Evolutionary conservation across 495 filamentous ascomycete genomes (phyloP).

Genomic region (Penicillium lividum): DNA sequence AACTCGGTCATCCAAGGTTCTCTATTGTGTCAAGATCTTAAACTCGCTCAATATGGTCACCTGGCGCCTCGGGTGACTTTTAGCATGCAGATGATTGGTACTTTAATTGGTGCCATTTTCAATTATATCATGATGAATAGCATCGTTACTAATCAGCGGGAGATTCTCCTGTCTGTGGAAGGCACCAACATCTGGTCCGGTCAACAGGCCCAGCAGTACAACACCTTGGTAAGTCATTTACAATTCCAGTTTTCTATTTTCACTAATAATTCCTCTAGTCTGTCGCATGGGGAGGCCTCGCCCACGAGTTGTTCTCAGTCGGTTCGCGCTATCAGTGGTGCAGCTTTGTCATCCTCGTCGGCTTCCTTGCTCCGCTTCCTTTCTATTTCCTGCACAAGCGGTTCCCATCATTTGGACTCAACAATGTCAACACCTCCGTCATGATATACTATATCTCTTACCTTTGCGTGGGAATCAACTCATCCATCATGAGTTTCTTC

Average conservation of each 20-base stretch:
- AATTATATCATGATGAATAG: conserved; percentile 10
- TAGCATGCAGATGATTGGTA: conserved; percentile 6
- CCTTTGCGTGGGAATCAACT: conserved; percentile 6
- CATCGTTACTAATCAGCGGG: conserved; percentile 5
- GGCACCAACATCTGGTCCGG: conserved; percentile 9
- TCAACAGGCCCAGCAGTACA: conserved; percentile 9
- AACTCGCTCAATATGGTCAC: conserved; percentile 8
- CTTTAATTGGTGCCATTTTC: conserved; percentile 8
- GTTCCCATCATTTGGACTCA: neutral
- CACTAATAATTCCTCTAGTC: neutral
- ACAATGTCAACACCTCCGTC: neutral
- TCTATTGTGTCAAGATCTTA: conserved; percentile 1
- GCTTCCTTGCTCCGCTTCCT: neutral
- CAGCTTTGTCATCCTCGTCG: neutral
- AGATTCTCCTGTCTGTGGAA: conserved; percentile 5
- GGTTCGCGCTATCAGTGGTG: conserved; percentile 5
- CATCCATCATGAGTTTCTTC: conserved; percentile 6
- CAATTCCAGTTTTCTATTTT: neutral
- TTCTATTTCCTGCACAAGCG: conserved; percentile 7
- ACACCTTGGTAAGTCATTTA: conserved; percentile 3
- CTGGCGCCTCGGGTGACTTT: conserved; percentile 4
- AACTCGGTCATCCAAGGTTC: conserved; percentile 4
- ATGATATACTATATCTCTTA: conserved; percentile 1
- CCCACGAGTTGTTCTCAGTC: conserved; percentile 8
- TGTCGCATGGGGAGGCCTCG: conserved; percentile 7